These are phyloP conservation scores for Solanum hybrid DNA, from an alignment of 305 asterid species.

Conservation along the genomic window DNA sequence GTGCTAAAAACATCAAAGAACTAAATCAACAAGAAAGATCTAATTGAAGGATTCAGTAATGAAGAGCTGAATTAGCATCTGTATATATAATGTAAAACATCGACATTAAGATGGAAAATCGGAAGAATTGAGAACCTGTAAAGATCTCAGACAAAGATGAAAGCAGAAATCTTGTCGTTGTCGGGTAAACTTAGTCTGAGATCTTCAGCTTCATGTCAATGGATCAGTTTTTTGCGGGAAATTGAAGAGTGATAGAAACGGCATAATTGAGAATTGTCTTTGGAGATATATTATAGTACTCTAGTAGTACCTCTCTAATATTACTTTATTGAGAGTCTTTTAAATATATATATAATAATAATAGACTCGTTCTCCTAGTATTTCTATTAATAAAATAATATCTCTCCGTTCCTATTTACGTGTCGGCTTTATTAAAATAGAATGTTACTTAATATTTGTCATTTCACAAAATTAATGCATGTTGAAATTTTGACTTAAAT, in stretches of 20 bases:
- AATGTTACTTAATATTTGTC: no score
- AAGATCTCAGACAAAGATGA: slow-evolving; percentile 2
- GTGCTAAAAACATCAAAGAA: background rate
- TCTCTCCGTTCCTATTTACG: no score
- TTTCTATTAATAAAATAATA: background rate
- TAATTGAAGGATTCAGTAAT: background rate
- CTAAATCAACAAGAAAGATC: background rate
- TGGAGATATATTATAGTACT: background rate
- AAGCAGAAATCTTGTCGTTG: background rate
- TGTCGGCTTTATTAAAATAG: no score
- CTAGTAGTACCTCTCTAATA: background rate
- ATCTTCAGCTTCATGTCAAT: slow-evolving; percentile 8
- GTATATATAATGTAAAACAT: background rate
- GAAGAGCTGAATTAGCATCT: background rate
- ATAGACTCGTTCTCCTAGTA: background rate
- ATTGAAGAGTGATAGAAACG: background rate
- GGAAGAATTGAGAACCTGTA: background rate
- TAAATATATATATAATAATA: background rate
- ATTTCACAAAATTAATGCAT: no score
- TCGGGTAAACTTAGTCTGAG: background rate
- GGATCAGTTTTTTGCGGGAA: slow-evolving; percentile 6
- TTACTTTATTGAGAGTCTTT: background rate
- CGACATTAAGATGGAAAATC: background rate
- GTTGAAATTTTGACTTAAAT: no score
- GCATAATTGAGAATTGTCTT: background rate